Evolutionary conservation across 1,139 yeast genomes (phyloP), one percentile per base, ranked within the genome.

Genomic region (Debaryomyces sp.): DNA sequence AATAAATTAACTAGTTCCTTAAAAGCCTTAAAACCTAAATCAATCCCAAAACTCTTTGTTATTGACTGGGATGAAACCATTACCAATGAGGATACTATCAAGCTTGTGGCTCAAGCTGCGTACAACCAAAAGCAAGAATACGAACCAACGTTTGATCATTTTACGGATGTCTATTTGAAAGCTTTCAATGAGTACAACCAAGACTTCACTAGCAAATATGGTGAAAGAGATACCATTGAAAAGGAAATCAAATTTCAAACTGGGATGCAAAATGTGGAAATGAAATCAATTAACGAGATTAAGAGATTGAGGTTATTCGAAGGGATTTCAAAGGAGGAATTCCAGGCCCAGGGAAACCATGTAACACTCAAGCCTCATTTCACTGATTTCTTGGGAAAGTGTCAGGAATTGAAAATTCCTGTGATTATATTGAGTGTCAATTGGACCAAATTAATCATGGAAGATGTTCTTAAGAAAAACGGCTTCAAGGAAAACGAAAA

Each of bases 11-110:
- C 43, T 9, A 13, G 13, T 9, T 41, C 43, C 2, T 30, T 41
- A 17, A 27, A 30, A 10, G 7, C 47, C 12, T 32, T 41, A n/a
- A 33, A n/a, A 8, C 35, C 27, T 1, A 42, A 37, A 23, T 22
- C 38, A 4, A 32, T 8, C 2, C 51, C 51, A 8, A 47, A 50
- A 12, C 22, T 51, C 33, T 56, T 81, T 15, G 70, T 81, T 1
- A 59, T 80, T 2, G 94, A 87, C 59, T 87, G 89, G 85, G 94
- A 87, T 60, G 92, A 85, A 50, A 86, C 92, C 0, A 71, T 84
- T 23, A 85, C 92, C 0, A 54, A 60, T 7, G 56, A 62, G 13
- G 92, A 87, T 61, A 85, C 92, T 0, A 78, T 85, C 37, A 62
- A 63, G 22, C 59, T 77, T 5, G 70, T 85, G 3, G 84, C 85